Conservation (phyloP, 176 grass and related monocot genomes). For the Aegilops longissima region DNA sequence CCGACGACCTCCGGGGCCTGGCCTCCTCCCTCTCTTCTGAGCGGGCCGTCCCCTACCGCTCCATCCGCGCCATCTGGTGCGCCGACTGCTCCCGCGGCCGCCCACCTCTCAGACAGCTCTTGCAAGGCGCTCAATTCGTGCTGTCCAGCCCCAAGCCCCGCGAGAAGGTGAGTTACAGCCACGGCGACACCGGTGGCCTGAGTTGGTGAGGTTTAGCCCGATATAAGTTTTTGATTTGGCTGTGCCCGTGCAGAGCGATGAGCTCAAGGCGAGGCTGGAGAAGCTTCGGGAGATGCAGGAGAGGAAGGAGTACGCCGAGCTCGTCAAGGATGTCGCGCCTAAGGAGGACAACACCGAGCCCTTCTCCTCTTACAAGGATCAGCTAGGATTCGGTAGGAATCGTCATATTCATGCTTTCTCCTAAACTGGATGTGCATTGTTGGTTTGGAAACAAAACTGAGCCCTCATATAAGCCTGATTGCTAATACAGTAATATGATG, state of each 20-base stretch:
- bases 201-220: background rate
- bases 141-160: conserved; percentile 72
- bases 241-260: conserved; percentile 56
- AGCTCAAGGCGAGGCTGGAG: conserved; percentile 81
- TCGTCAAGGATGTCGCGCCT: conserved; percentile 68
- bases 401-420: background rate
- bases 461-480: background rate
- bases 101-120: conserved; percentile 55
- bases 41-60: conserved; percentile 47
- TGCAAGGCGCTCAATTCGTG: conserved; percentile 54
- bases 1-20: conserved; percentile 45
- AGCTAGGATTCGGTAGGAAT: conserved; percentile 84
- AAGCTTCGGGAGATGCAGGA: conserved; percentile 81
- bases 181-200: background rate
- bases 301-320: conserved; percentile 78
- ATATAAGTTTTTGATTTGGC: background rate
- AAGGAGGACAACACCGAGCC: conserved; percentile 62
- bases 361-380: conserved; percentile 95
- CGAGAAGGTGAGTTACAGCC: conserved; percentile 56
- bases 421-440: background rate
- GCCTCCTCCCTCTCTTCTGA: conserved; percentile 37
- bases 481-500: background rate
- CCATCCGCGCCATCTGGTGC: conserved; percentile 71
- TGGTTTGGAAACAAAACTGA: background rate
- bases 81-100: conserved; percentile 42